A percentile compares a stretch with the other conserved stretches of the same genome.
These are phyloP conservation scores for Monotropa hypopitys DNA, from an alignment of 179 eudicot genomes.

Conservation along the genomic window DNA sequence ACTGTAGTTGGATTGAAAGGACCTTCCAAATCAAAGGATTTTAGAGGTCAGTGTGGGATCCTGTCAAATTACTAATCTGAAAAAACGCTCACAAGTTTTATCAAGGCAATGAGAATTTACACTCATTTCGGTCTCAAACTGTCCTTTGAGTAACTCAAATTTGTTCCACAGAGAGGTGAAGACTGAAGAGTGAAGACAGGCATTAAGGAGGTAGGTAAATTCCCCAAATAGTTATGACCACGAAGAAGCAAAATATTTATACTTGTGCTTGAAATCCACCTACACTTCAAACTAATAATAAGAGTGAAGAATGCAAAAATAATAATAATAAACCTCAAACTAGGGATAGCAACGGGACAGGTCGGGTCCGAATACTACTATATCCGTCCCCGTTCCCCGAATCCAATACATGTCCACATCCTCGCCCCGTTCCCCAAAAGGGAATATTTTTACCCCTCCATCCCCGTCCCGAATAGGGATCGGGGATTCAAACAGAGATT, in stretches of 20 bases:
- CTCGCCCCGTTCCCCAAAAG: too few relatives aligned
- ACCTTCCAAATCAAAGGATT: not conserved
- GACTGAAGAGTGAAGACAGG: not conserved
- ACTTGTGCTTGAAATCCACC: not conserved
- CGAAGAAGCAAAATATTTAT: too few relatives aligned
- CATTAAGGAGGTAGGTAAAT: not conserved
- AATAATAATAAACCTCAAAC: too few relatives aligned
- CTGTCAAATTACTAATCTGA: not conserved
- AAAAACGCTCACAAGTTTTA: not conserved
- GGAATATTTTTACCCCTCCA: too few relatives aligned
- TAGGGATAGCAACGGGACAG: too few relatives aligned
- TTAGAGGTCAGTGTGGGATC: not conserved
- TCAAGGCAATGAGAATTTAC: not conserved
- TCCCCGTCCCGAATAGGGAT: too few relatives aligned
- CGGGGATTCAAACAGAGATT: too few relatives aligned
- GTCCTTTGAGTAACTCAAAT: not conserved
- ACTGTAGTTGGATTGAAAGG: not conserved
- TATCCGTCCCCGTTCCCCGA: too few relatives aligned
- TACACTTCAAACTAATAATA: not conserved
- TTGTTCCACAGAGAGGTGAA: not conserved
- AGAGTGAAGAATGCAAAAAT: not conserved
- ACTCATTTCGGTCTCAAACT: not conserved
- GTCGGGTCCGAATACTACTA: too few relatives aligned
- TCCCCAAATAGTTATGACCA: not conserved
- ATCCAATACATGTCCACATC: too few relatives aligned